A percentile compares a stretch with the other conserved stretches of the same genome.
phyloP scores from a whole-genome alignment of 2,329 filamentous ascomycete genomes.

The Ophiosphaerella narmari region DNA sequence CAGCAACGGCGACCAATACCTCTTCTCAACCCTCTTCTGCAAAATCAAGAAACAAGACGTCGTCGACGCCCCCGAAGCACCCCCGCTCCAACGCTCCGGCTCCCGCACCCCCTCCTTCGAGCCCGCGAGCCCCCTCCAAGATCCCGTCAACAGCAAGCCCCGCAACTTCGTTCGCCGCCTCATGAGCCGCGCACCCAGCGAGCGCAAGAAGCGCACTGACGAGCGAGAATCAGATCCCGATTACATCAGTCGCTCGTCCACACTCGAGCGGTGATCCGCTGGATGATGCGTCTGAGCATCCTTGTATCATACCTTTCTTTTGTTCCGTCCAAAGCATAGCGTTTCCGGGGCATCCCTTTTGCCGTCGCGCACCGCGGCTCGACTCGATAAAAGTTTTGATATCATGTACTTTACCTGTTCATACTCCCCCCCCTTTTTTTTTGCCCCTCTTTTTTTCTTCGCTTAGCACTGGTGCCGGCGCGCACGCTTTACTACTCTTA shows the following conservation, averaged over 20 bases:
- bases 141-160: slow-evolving; percentile 38
- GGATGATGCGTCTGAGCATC: too few species aligned
- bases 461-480: slow-evolving; percentile 12
- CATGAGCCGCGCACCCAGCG: slow-evolving; percentile 51
- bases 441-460: too few species aligned
- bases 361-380: too few species aligned
- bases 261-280: slow-evolving; percentile 34
- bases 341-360: too few species aligned
- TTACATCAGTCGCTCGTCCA: slow-evolving; percentile 43
- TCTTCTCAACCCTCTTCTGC: slow-evolving; percentile 94
- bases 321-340: slow-evolving; percentile 6
- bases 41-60: slow-evolving; percentile 71
- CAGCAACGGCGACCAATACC: slow-evolving; percentile 84
- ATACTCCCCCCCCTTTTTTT: too few species aligned
- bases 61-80: slow-evolving; percentile 45
- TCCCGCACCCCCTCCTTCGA: slow-evolving; percentile 36
- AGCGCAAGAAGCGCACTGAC: slow-evolving; percentile 45
- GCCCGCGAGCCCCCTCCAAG: slow-evolving; percentile 32
- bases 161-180: slow-evolving; percentile 48
- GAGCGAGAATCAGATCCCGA: slow-evolving; percentile 39
- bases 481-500: slow-evolving; percentile 11
- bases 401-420: too few species aligned
- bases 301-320: slow-evolving; percentile 26
- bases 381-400: too few species aligned
- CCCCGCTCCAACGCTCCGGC: slow-evolving; percentile 16